Base-by-base conservation (phyloP, 805 yeast genomes). In the Lachancea thermotolerans region DNA sequence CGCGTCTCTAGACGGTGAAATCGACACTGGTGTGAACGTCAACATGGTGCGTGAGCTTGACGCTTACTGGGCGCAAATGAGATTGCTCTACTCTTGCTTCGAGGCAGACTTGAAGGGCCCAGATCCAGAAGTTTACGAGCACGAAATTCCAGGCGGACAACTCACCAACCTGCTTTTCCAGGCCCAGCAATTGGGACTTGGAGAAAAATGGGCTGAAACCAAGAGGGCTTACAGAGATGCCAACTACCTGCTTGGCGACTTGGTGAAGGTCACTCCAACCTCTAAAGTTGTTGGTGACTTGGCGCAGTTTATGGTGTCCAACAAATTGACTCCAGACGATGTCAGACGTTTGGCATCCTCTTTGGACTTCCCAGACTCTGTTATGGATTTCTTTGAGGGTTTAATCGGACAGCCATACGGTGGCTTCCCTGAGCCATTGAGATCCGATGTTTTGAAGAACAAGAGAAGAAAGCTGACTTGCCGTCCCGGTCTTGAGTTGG, bases 81-180 rank as follows among this genome's bases (percentile, higher is more conserved):
- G 99, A 73, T 75, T 93, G 65, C 73, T 93, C 55, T 93, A 93
- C 75, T 86, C 96, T 40, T 89, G 96, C 69, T 93, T 93, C 70
- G 99, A 89, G 71, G 97, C 99, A 45, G 97, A 93, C 64, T 79
- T 93, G 68, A 93, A 93, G 78, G 99, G 99, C 47, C 98, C 99
- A 49, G 99, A 93, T 71, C 98, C 99, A 58, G 99, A 93, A 70
- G 99, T 93, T 47, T 93, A 93, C 71, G 81, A 82, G 58, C 99
- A 93, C 72, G 99, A 93, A 77, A 93, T 93, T 56, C 99, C 99
- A 48, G 99, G 99, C 75, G 99, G 99, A 54, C 99, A 93, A 73
- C 81, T 93, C 69, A 93, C 99, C 52, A 93, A 93, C 76, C 75
- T 93, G 71, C 71, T 95, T 58, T 93, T 93, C 95, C 99, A 93